Evolutionary conservation across 176 grass and related monocot genomes (phyloP).

Genomic region (bread wheat (Triticum aestivum)): DNA sequence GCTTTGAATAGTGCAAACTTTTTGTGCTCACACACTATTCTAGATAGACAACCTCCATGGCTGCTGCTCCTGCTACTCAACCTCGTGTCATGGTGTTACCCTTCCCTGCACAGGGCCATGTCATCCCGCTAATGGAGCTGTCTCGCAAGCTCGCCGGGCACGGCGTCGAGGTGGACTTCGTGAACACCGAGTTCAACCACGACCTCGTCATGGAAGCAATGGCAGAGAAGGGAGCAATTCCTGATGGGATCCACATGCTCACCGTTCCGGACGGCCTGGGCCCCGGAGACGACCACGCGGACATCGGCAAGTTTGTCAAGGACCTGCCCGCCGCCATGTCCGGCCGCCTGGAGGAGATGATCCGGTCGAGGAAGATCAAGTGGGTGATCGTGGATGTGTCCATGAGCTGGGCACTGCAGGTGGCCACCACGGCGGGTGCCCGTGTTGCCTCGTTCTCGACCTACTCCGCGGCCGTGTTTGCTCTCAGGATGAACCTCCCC

Average conservation of each 20-base stretch:
- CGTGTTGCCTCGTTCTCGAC: constrained; percentile 36
- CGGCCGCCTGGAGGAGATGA: constrained; percentile 34
- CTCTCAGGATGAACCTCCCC: constrained; percentile 25
- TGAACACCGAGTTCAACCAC: constrained; percentile 60
- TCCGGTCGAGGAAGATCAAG: constrained; percentile 37
- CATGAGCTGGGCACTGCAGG: constrained; percentile 43
- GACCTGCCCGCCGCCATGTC: constrained; percentile 46
- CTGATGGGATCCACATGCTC: constrained; percentile 48
- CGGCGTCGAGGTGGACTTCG: constrained; percentile 43
- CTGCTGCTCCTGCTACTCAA: background rate
- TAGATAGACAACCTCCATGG: constrained; percentile 23
- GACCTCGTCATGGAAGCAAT: constrained; percentile 24
- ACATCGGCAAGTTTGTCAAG: constrained; percentile 26
- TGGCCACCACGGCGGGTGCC: constrained; percentile 25
- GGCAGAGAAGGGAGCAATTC: constrained; percentile 20
- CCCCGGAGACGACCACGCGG: constrained; percentile 46
- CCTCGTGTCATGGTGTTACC: constrained; percentile 40
- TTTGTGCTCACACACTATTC: background rate
- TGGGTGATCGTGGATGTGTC: constrained; percentile 52
- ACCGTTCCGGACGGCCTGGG: constrained; percentile 62
- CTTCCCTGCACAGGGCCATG: constrained; percentile 58
- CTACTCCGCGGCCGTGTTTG: constrained; percentile 31
- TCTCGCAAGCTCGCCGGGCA: constrained; percentile 38
- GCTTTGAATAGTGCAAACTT: background rate
- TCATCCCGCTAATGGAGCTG: constrained; percentile 56